A percentile compares a stretch with the other conserved stretches of the same genome.
These are phyloP conservation scores for Entomophthora muscae DNA, from an alignment of 371 early-diverging fungal genomes.

Conservation along the genomic window DNA sequence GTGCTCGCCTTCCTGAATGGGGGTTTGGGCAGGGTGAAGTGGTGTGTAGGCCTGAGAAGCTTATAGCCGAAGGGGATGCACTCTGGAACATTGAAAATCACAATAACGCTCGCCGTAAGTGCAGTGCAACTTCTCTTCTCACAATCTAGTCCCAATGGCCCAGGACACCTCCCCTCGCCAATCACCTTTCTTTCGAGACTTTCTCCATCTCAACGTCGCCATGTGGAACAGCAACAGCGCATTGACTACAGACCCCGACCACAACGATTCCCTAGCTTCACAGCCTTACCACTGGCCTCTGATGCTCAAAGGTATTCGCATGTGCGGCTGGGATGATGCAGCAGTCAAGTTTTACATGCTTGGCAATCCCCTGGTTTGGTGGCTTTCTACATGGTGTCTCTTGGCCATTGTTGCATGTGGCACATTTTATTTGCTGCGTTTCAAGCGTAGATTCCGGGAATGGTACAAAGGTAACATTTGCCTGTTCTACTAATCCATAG, in stretches of 20 bases:
- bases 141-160: constrained; percentile 21
- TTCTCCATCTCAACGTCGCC: constrained; percentile 86
- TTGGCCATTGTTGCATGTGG: constrained; percentile 24
- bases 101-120: constrained; percentile 42
- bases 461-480: constrained; percentile 21
- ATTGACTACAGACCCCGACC: constrained; percentile 89
- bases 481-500: constrained; percentile 12
- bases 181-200: constrained; percentile 67
- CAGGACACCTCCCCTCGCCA: constrained; percentile 29
- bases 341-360: constrained; percentile 85
- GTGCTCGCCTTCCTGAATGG: constrained; percentile 88
- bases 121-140: background rate
- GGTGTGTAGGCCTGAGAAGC: constrained; percentile 46
- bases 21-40: constrained; percentile 97
- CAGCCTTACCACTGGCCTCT: constrained; percentile 92
- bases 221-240: constrained; percentile 99
- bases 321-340: constrained; percentile 92
- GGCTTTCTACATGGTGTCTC: constrained; percentile 58
- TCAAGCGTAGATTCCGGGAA: constrained; percentile 47
- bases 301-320: constrained; percentile 78
- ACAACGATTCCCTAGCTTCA: constrained; percentile 80
- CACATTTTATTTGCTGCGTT: constrained; percentile 38
- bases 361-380: constrained; percentile 96
- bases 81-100: constrained; percentile 98
- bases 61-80: constrained; percentile 15